A percentile compares a stretch with the other conserved stretches of the same genome.
Evolutionary conservation across 148 eudicot genomes (phyloP).

Genomic region (Fagopyrum tataricum): DNA sequence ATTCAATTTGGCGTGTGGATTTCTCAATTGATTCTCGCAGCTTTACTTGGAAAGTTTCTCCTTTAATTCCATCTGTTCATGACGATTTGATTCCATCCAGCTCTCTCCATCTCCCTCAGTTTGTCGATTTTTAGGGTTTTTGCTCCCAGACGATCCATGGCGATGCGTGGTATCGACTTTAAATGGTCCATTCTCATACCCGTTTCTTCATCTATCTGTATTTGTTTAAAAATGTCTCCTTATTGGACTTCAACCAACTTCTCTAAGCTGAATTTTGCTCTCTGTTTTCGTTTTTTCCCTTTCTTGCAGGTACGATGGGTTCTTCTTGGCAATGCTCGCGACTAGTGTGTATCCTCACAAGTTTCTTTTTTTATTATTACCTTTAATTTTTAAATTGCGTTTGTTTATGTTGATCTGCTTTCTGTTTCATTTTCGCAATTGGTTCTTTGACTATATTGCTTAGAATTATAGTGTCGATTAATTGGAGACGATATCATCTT

Average conservation of each 20-base stretch:
- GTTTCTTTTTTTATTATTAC: neutral
- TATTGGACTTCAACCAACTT: neutral
- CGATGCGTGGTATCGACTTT: constrained; percentile 65
- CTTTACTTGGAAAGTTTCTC: neutral
- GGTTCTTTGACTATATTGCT: constrained; percentile 33
- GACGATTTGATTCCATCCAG: neutral
- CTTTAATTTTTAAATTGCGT: neutral
- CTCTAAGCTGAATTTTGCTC: constrained; percentile 1
- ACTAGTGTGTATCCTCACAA: constrained; percentile 85
- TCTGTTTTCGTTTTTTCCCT: constrained; percentile 2
- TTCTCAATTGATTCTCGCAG: neutral
- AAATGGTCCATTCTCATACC: constrained; percentile 48
- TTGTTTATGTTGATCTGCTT: constrained; percentile 9
- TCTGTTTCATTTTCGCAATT: neutral
- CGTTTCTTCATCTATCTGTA: neutral
- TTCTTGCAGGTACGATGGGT: constrained; percentile 89
- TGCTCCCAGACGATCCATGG: constrained; percentile 26
- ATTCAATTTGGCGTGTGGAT: constrained; percentile 5
- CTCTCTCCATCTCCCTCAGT: neutral
- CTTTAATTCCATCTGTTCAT: neutral
- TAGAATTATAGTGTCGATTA: constrained; percentile 77
- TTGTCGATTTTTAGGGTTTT: constrained; percentile 14
- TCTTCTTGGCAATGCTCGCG: constrained; percentile 93
- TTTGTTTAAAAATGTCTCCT: neutral
- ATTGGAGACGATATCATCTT: constrained; percentile 71